Evolutionary conservation across 1,284 basidiomycete genomes (phyloP).

Genomic region (Cystobasidium sp.): DNA sequence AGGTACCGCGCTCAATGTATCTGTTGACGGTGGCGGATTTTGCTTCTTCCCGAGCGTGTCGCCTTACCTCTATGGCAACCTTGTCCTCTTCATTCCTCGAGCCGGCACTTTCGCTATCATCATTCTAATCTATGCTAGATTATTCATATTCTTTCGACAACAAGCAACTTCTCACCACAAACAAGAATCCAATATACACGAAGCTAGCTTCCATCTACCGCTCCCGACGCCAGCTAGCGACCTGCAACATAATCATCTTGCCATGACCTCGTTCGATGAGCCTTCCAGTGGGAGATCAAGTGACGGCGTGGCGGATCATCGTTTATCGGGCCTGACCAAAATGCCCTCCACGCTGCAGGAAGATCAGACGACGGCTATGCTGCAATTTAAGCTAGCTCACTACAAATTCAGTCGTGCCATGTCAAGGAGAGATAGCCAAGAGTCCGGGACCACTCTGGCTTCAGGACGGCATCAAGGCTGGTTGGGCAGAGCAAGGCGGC

Average conservation of each 20-base stretch:
- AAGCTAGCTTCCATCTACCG: neutral
- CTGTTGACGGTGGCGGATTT: slow-evolving; percentile 35
- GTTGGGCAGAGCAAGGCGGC: neutral
- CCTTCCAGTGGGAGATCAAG: neutral
- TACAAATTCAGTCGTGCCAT: neutral
- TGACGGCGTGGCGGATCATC: neutral
- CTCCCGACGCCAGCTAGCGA: slow-evolving; percentile 8
- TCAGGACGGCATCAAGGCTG: neutral
- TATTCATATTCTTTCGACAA: slow-evolving; percentile 42
- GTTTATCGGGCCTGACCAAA: neutral
- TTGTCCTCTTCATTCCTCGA: slow-evolving; percentile 44
- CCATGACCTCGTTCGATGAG: neutral
- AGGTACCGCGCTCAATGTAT: slow-evolving; percentile 12
- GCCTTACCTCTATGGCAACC: slow-evolving; percentile 38
- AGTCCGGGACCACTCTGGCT: neutral
- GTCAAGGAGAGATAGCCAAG: slow-evolving; percentile 9
- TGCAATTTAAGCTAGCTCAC: neutral
- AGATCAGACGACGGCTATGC: neutral
- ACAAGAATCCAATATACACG: slow-evolving; percentile 20
- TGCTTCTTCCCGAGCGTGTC: slow-evolving; percentile 33
- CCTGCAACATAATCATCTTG: neutral
- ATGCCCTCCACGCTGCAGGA: neutral
- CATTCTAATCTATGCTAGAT: slow-evolving; percentile 38
- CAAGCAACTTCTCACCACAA: slow-evolving; percentile 10
- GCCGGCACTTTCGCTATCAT: slow-evolving; percentile 33